Evolutionary conservation across 331 rosid genomes (phyloP).

Genomic region (Acacia pycnantha): DNA sequence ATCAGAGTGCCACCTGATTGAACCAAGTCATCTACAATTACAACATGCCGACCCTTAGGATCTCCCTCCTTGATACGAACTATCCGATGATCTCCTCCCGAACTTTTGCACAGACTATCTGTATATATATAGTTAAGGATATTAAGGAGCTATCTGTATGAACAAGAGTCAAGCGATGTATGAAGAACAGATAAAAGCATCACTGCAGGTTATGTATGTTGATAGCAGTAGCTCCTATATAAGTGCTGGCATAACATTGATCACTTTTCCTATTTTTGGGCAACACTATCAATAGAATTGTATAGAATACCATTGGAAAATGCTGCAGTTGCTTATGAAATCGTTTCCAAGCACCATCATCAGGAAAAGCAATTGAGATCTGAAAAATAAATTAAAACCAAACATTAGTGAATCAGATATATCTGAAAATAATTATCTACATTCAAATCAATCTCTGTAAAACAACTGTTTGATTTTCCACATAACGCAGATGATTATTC

Average conservation of each 20-base stretch:
- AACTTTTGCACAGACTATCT: slow-evolving; percentile 97
- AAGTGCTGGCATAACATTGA: background rate
- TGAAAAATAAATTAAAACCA: slow-evolving; percentile 29
- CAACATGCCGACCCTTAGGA: slow-evolving; percentile 81
- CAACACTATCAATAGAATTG: slow-evolving; percentile 8
- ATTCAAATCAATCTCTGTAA: background rate
- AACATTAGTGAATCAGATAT: background rate
- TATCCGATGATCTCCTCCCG: slow-evolving; percentile 90
- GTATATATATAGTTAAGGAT: slow-evolving; percentile 28
- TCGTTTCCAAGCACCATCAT: slow-evolving; percentile 99
- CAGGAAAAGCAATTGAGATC: slow-evolving; percentile 95
- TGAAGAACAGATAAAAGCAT: slow-evolving; percentile 19
- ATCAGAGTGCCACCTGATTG: slow-evolving; percentile 96
- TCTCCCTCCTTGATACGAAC: slow-evolving; percentile 96
- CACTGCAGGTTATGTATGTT: slow-evolving; percentile 12
- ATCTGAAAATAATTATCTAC: background rate
- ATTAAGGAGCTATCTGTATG: background rate
- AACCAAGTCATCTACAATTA: slow-evolving; percentile 97
- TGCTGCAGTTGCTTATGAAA: slow-evolving; percentile 92
- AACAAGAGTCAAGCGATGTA: slow-evolving; percentile 16
- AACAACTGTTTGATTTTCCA: background rate
- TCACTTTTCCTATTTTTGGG: slow-evolving; percentile 21
- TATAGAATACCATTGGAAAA: slow-evolving; percentile 77
- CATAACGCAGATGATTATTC: background rate
- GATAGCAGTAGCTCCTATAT: slow-evolving; percentile 17